Percentiles rank a stretch among this genome's conserved stretches.
phyloP scores from a whole-genome alignment of 176 grass and related monocot species.

The Poa annua region DNA sequence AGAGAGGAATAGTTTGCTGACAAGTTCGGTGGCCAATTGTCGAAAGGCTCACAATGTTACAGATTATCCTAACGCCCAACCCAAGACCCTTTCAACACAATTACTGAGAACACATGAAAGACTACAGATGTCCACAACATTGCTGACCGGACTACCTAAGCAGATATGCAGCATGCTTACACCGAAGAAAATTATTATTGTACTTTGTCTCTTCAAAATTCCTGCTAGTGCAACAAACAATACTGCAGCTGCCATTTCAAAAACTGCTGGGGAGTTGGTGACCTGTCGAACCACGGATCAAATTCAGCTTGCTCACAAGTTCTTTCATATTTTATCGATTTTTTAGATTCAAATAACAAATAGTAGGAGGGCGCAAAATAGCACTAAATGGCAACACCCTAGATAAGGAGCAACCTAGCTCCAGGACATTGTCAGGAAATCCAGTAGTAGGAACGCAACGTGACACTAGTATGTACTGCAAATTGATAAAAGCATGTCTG shows the following conservation, averaged over 20 bases:
- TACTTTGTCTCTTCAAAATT: not conserved
- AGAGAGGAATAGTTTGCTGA: not conserved
- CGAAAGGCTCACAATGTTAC: not conserved
- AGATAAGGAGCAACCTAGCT: not conserved
- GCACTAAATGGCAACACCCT: not conserved
- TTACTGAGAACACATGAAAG: not conserved
- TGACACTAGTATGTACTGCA: not conserved
- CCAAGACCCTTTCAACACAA: not conserved
- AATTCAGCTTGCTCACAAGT: not conserved
- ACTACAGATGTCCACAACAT: not conserved
- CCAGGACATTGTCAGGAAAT: not conserved
- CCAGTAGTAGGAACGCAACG: not conserved
- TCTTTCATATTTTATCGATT: not conserved
- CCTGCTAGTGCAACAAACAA: not conserved
- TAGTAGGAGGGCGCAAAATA: not conserved
- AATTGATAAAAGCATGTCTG: not conserved
- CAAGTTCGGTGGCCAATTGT: not conserved
- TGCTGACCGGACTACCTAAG: not conserved
- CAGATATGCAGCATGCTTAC: not conserved
- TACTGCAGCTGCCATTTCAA: not conserved
- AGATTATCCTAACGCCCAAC: not conserved
- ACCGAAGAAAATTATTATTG: not conserved
- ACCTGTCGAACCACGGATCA: not conserved
- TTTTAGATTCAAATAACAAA: not conserved
- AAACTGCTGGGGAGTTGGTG: not conserved